Conservation (phyloP, 2,329 filamentous ascomycete genomes). For the Epichloe scottii region DNA sequence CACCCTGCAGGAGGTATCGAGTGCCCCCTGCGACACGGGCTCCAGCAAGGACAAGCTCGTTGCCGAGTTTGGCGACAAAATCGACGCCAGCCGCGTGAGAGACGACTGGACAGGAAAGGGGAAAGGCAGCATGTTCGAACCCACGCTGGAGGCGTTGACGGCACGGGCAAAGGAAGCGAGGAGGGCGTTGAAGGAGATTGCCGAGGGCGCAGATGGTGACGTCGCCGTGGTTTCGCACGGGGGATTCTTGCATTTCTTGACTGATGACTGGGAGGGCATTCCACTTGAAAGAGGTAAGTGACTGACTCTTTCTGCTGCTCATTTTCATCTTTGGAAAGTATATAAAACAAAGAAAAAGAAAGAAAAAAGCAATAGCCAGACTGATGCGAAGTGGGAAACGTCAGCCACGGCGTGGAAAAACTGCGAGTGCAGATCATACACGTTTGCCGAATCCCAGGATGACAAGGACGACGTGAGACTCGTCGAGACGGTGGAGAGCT, state of each 20-base stretch:
- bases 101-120: slow-evolving; percentile 62
- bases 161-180: slow-evolving; percentile 49
- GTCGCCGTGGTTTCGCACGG: slow-evolving; percentile 73
- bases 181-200: slow-evolving; percentile 38
- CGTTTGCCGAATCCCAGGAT: slow-evolving; percentile 42
- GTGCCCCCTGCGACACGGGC: slow-evolving; percentile 66
- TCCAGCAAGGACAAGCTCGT: slow-evolving; percentile 40
- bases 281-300: slow-evolving; percentile 27
- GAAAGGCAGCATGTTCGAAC: slow-evolving; percentile 30
- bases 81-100: slow-evolving; percentile 51
- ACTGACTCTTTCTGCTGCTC: background rate
- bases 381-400: background rate
- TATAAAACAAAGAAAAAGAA: no score
- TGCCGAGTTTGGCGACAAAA: slow-evolving; percentile 46
- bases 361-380: background rate
- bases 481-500: slow-evolving; percentile 36
- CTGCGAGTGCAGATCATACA: slow-evolving; percentile 58
- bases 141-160: slow-evolving; percentile 39
- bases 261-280: slow-evolving; percentile 63
- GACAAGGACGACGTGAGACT: slow-evolving; percentile 35
- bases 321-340: background rate
- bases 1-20: slow-evolving; percentile 66
- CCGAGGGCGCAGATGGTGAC: slow-evolving; percentile 38
- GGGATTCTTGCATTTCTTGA: slow-evolving; percentile 73
- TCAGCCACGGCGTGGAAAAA: slow-evolving; percentile 63